Base-by-base conservation (phyloP, 2,329 filamentous ascomycete genomes). In the Hypoxylon sp. region DNA sequence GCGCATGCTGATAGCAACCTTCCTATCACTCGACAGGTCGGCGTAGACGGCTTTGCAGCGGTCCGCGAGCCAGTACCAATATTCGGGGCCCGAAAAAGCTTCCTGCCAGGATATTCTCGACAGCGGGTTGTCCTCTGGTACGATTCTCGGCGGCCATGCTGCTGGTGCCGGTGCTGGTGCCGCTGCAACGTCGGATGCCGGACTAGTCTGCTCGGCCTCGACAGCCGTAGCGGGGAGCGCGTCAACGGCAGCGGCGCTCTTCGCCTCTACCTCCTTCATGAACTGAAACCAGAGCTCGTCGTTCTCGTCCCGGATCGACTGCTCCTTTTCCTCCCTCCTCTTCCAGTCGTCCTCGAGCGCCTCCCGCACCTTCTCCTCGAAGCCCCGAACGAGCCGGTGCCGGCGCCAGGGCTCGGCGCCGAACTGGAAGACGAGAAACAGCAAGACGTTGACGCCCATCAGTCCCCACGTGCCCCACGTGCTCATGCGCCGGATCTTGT, bases 391-490 rank as follows among this genome's bases (percentile, higher is more conserved):
- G 65, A 99, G 85, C 71, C 93, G 84, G 73, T 82, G 84, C 71
- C 95, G 84, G 70, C 93, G 88, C 93, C 94, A 98, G 3, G 95
- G 95, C 83, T 99, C 94, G 64, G 97, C 90, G 19, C 95, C 88
- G 70, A 97, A 89, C 79, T 97, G 90, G 71, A 96, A 89, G 17
- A 94, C 84, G 55, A 99, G 79, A 74, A 99, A 92, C 48, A 99
- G 80, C 64, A 98, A 77, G 30, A 98, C 91, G 75, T 99, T 99
- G 73, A 98, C 87, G 22, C 94, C 94, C 95, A 99, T 99, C 65
- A 99, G 81, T 0, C 94, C 95, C 89, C 96, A 98, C 0, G 95
- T 99, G 34, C 96, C 94, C 95, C 95, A 99, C 0, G 95, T 99
- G 76, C 91, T 95, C 84, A 97, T 97, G 68, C 95, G 85, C 34